Evolutionary conservation across 2,329 filamentous ascomycete genomes (phyloP), one percentile per base, ranked within the genome.

Genomic region (Zasmidium angulare): DNA sequence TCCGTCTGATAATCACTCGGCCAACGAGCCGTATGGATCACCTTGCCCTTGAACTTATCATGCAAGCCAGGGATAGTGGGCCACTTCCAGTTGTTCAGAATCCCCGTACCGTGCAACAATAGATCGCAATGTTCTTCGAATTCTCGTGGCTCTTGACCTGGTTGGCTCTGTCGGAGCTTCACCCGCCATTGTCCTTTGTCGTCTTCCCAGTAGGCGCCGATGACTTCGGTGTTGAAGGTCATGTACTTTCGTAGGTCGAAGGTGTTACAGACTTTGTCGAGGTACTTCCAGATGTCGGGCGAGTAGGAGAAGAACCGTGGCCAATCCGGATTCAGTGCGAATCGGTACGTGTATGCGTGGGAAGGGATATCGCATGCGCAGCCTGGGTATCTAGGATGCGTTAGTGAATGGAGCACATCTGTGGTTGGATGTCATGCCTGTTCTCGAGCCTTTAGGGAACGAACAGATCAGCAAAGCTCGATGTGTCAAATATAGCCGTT

Each of bases 211-310:
- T 78, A 77, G 20, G 77, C 76, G 2, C 77, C 77, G 0, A 76
- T 69, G 12, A 82, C 76, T 62, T 81, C 74, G 9, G 77, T 79
- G 56, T 79, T 77, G 71, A 83, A 82, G 1, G 69, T 78, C 79
- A 83, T 83, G 68, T 81, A 82, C 61, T 82, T 81, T 47, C 77
- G 74, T 2, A 83, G 71, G 47, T 76, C 78, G 58, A 81, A 82
- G 0, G 74, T 75, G 3, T 81, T 72, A 63, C 77, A 79, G 17
- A 83, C 78, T 62, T 79, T 79, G 56, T 78, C 68, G 0, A 83
- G 73, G 60, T 83, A 83, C 48, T 75, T 73, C 68, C 76, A 77
- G 56, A 82, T 81, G 53, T 81, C 79, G 1, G 74, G 72, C 1
- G 76, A 74, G 63, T 78, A 76, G 9, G 76, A 78, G 65, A 78